Base-by-base conservation (phyloP, 2,329 filamentous ascomycete species). In the Aspergillus cejpii region DNA sequence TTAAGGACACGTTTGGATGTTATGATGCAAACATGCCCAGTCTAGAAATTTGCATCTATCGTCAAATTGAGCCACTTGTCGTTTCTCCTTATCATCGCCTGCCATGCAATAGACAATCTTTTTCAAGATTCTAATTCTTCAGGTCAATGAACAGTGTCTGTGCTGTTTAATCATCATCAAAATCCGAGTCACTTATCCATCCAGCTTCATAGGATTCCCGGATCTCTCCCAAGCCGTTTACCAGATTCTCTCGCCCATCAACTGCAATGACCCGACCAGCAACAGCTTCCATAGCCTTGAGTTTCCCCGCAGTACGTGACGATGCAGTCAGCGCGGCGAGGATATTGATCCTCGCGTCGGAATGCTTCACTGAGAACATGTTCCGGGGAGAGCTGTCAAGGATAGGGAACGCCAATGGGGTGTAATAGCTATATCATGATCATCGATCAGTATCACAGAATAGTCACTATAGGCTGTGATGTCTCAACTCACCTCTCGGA, bases 181-280 rank as follows among this genome's bases (percentile, higher is more conserved):
- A 65, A 24, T 73, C 71, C 15, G 63, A 67, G 42, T 82, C 87
- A 58, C 84, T 88, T 10, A 81, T 82, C 86, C 87, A 95, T 1
- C 88, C 88, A 49, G 92, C 87, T 55, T 87, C 82, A 63, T 96
- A 97, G 48, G 86, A 86, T 59, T 95, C 90, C 1, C 85, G 84
- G 57, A 97, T 82, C 48, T 86, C 84, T 19, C 85, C 81, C 29
- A 98, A 73, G 10, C 85, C 82, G 60, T 94, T 92, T 37, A 81
- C 79, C n/a, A 97, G 73, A 2, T 75, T 74, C 67, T 98, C 92
- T 33, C 91, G 78, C 59, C 97, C 90, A 48, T 94, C 87, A 2
- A 91, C 57, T 0, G 75, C 73, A 12, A 90, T 74, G 65, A 46
- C 74, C 49, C 82, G 77, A 12, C 77, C 69, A 10, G 85, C 81